A percentile compares a stretch with the other conserved stretches of the same genome.
Evolutionary conservation across 164 flowering plant genomes (phyloP).

Genomic region (Euptelea pleiosperma): DNA sequence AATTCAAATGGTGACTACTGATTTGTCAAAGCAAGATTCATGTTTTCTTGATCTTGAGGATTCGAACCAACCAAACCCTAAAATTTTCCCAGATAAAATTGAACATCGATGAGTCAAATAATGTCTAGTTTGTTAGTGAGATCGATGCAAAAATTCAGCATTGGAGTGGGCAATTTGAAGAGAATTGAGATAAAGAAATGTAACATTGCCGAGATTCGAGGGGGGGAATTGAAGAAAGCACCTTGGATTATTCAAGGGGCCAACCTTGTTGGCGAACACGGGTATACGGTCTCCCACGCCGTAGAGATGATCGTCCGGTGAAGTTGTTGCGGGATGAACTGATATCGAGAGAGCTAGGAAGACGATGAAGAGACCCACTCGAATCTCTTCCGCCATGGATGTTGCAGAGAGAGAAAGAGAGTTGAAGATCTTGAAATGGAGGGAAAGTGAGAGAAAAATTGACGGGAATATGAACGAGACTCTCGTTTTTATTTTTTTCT

Average conservation of each 20-base stretch:
- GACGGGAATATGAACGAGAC: no score
- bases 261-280: conserved; percentile 61
- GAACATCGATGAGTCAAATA: no score
- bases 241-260: conserved; percentile 79
- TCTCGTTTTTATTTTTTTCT: no score
- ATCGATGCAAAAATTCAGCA: background rate
- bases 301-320: conserved; percentile 42
- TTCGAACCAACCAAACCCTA: background rate
- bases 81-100: background rate
- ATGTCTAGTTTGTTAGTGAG: background rate
- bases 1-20: no score
- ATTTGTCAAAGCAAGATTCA: no score
- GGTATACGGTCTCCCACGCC: conserved; percentile 59
- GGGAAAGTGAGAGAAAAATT: conserved; percentile 1
- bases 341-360: conserved; percentile 11
- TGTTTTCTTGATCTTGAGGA: no score
- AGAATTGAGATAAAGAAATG: conserved; percentile 1
- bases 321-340: conserved; percentile 13
- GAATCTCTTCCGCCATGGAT: conserved; percentile 10
- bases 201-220: background rate
- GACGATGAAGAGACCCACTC: conserved; percentile 8
- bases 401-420: conserved; percentile 4
- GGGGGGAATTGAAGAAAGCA: conserved; percentile 13
- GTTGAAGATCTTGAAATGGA: conserved; percentile 9
- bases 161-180: background rate